Evolutionary conservation across 352 stramenopile genomes (phyloP).

Genomic region (Globisporangium canariense): DNA sequence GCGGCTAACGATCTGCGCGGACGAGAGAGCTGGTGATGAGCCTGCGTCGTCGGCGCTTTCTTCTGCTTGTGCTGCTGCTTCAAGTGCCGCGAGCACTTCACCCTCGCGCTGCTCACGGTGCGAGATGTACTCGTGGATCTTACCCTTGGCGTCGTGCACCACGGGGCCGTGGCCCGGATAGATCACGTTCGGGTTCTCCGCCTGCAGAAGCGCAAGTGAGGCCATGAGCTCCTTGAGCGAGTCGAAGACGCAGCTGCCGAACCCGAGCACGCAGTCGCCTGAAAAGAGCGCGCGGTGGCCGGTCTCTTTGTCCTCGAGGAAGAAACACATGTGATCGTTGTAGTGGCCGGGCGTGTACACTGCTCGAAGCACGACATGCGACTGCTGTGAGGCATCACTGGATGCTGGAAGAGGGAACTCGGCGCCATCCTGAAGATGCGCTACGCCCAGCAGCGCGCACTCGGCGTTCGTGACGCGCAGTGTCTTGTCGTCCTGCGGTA

Average conservation of each 20-base stretch:
- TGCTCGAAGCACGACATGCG: conserved; percentile 31
- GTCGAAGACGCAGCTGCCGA: conserved; percentile 84
- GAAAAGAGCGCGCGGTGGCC: conserved; percentile 54
- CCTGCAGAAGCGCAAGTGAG: conserved; percentile 53
- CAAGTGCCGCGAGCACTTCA: conserved; percentile 52
- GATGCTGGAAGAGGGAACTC: conserved; percentile 28
- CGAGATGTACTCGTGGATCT: conserved; percentile 74
- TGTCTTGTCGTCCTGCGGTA: conserved; percentile 34
- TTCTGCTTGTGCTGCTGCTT: not conserved
- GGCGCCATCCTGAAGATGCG: conserved; percentile 34
- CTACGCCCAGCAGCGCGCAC: conserved; percentile 43
- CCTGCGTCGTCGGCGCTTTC: not conserved
- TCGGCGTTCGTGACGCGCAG: conserved; percentile 49
- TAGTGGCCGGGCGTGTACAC: conserved; percentile 85
- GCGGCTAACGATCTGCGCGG: conserved; percentile 40
- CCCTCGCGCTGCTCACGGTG: conserved; percentile 73
- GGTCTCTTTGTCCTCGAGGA: conserved; percentile 28
- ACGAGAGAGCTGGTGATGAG: conserved; percentile 21
- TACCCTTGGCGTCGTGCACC: conserved; percentile 49
- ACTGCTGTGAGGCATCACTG: not conserved
- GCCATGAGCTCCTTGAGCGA: conserved; percentile 78
- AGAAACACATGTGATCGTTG: conserved; percentile 82
- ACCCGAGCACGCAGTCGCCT: conserved; percentile 82
- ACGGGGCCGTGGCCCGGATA: conserved; percentile 78
- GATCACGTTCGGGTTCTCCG: conserved; percentile 37